A percentile compares a stretch with the other conserved stretches of the same genome.
Conservation (phyloP, 1,284 basidiomycete species). For the Ustilago bromivora region DNA sequence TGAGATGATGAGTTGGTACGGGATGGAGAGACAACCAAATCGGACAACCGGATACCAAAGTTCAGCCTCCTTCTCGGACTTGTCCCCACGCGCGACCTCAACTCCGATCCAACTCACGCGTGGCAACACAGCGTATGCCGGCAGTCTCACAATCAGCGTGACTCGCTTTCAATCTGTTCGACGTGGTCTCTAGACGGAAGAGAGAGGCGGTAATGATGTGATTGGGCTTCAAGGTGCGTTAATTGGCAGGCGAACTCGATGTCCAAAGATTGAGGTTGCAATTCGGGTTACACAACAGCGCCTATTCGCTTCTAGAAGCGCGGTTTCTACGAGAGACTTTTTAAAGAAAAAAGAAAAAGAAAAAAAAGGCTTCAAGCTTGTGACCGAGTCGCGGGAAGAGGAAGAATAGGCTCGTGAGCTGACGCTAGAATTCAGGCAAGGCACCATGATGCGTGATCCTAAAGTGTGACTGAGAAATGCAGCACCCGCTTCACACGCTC, state of each 20-base stretch:
- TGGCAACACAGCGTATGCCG: background rate
- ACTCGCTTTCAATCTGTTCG: conserved; percentile 1
- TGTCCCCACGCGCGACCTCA: background rate
- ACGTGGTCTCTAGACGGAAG: background rate
- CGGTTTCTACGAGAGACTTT: background rate
- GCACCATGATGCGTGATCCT: background rate
- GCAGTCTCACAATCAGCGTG: background rate
- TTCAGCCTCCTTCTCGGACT: conserved; percentile 16
- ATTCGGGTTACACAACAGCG: background rate
- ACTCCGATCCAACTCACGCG: background rate
- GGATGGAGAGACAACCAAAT: background rate
- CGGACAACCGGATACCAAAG: conserved; percentile 11
- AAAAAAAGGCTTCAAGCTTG: background rate
- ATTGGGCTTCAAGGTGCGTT: background rate
- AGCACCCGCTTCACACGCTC: background rate
- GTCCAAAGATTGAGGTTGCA: background rate
- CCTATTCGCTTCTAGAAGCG: background rate
- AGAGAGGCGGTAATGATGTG: background rate
- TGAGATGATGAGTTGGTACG: background rate
- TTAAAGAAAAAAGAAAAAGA: no score
- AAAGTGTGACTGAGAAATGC: background rate
- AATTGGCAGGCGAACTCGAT: background rate
- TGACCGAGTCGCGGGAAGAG: background rate
- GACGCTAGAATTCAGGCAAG: background rate
- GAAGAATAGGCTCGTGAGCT: background rate